phyloP scores from a whole-genome alignment of 805 yeast genomes.

The Metschnikowia henanensis region DNA sequence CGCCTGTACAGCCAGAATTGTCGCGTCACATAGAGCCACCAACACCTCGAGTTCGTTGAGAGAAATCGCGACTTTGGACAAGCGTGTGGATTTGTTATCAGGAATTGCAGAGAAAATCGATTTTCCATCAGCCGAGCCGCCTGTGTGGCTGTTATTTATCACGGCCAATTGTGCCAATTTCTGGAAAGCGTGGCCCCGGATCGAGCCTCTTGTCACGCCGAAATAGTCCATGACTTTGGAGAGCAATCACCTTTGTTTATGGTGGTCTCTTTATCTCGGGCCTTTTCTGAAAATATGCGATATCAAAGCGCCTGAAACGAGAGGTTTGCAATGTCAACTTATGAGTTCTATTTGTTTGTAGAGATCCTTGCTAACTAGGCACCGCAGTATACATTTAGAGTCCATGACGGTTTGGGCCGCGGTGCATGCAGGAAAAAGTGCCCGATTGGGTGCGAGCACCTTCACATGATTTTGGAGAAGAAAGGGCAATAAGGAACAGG shows the following conservation, averaged over 20 bases:
- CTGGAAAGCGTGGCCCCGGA: conserved; percentile 39
- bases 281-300: too few relatives aligned
- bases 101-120: not conserved
- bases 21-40: conserved; percentile 49
- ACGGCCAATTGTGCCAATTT: conserved; percentile 35
- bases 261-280: too few relatives aligned
- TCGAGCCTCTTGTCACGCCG: conserved; percentile 38
- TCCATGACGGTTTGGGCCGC: too few relatives aligned
- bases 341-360: too few relatives aligned
- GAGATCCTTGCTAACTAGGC: too few relatives aligned
- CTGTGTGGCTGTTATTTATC: conserved; percentile 5
- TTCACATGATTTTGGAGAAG: too few relatives aligned
- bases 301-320: too few relatives aligned
- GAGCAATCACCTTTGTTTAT: not conserved
- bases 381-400: too few relatives aligned
- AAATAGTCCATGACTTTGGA: conserved; percentile 33
- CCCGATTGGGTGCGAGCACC: too few relatives aligned
- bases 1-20: conserved; percentile 21
- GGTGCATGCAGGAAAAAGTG: too few relatives aligned
- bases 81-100: not conserved
- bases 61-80: conserved; percentile 39
- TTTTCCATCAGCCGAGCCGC: not conserved
- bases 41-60: conserved; percentile 56
- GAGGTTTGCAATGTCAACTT: too few relatives aligned
- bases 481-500: too few relatives aligned